Conservation (phyloP, 2,329 filamentous ascomycete genomes). For the Epichloe amarillans region DNA sequence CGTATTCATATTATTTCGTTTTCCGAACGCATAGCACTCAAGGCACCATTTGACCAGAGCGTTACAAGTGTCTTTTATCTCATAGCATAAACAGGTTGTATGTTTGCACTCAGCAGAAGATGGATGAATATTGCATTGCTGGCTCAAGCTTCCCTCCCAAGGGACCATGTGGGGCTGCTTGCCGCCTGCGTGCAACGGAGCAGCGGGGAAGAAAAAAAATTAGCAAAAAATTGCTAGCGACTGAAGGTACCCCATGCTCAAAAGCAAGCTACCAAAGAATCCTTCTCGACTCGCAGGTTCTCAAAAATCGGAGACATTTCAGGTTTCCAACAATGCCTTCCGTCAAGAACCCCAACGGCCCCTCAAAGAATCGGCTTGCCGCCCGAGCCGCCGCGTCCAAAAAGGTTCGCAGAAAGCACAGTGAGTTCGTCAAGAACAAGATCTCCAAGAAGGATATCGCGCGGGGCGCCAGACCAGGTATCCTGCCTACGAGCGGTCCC, state of each 20-base stretch:
- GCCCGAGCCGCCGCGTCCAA: conserved; percentile 31
- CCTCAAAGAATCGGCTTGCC: conserved; percentile 38
- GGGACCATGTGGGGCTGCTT: too few species aligned
- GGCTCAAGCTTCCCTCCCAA: too few species aligned
- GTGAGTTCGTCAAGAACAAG: conserved; percentile 24
- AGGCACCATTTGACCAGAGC: not conserved
- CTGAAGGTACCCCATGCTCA: too few species aligned
- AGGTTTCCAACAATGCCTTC: conserved; percentile 31
- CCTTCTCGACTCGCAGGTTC: too few species aligned
- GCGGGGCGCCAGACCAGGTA: conserved; percentile 37
- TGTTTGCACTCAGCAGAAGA: too few species aligned
- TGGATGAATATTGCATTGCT: too few species aligned
- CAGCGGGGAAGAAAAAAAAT: too few species aligned
- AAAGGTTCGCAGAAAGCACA: conserved; percentile 30
- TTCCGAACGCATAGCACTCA: not conserved
- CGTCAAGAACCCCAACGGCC: conserved; percentile 44
- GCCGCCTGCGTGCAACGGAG: too few species aligned
- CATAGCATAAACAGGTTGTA: not conserved
- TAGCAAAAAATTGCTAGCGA: too few species aligned
- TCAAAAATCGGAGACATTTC: not conserved
- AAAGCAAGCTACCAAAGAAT: not conserved
- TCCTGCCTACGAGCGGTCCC: conserved; percentile 43
- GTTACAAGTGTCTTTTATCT: not conserved
- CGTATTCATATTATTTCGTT: not conserved
- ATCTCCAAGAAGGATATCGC: conserved; percentile 28